phyloP scores from a whole-genome alignment of 2,329 filamentous ascomycete genomes.

The Penicillium oxalicum region DNA sequence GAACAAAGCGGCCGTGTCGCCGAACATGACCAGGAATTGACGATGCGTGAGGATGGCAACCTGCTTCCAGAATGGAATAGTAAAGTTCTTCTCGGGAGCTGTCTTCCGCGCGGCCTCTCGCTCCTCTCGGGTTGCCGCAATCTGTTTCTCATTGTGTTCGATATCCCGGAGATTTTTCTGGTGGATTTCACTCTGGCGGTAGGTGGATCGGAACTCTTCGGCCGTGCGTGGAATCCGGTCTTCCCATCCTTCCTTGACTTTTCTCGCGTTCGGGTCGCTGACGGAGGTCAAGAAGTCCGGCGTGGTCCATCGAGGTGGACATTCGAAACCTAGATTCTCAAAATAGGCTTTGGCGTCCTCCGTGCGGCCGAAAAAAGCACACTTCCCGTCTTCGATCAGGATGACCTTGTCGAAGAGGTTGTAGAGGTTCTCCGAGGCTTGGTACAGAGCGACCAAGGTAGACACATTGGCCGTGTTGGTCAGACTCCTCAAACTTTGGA shows the following conservation, averaged over 20 bases:
- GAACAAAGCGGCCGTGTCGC: constrained; percentile 46
- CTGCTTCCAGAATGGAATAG: constrained; percentile 47
- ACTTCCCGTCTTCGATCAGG: constrained; percentile 61
- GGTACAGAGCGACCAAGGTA: constrained; percentile 64
- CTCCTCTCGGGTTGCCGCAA: constrained; percentile 38
- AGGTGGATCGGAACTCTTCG: constrained; percentile 51
- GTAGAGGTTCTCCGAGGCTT: constrained; percentile 52
- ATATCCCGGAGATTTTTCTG: constrained; percentile 45
- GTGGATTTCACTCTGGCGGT: constrained; percentile 44
- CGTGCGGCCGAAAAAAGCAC: constrained; percentile 64
- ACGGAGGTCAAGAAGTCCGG: constrained; percentile 75
- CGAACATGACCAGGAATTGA: constrained; percentile 49
- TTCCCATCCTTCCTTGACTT: constrained; percentile 52
- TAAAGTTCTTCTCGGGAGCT: constrained; percentile 48
- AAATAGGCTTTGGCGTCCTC: constrained; percentile 64
- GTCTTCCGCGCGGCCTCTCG: constrained; percentile 36
- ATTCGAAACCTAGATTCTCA: constrained; percentile 63
- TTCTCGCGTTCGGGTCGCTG: constrained; percentile 56
- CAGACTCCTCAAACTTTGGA: constrained; percentile 58
- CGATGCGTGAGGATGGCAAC: constrained; percentile 51
- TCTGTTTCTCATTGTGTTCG: constrained; percentile 48
- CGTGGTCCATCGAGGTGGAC: constrained; percentile 64
- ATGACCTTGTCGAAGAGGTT: constrained; percentile 63
- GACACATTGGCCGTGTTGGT: constrained; percentile 60
- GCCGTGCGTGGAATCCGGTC: constrained; percentile 51